Conservation (phyloP, 2,329 filamentous ascomycete species). For the Thelonectria rubi region DNA sequence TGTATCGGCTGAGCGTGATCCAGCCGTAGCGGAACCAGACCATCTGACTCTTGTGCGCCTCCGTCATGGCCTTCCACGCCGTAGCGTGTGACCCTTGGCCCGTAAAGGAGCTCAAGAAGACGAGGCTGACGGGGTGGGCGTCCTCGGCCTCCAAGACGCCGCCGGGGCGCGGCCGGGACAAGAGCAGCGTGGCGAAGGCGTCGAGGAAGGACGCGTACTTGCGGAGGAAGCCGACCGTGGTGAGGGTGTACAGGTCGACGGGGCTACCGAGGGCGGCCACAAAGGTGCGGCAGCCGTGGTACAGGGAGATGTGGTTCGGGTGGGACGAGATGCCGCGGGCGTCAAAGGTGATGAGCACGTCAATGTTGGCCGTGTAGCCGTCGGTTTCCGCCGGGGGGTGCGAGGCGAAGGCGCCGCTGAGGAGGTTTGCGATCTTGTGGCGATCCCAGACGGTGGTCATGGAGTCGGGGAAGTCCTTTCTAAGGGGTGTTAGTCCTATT, state of each 20-base stretch:
- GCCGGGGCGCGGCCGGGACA: constrained; percentile 47
- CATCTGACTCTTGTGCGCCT: constrained; percentile 95
- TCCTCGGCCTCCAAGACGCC: constrained; percentile 45
- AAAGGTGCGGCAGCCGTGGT: constrained; percentile 81
- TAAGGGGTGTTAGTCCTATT: constrained; percentile 19
- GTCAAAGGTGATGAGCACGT: constrained; percentile 92
- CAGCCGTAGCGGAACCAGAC: constrained; percentile 97
- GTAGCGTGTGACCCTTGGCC: constrained; percentile 60
- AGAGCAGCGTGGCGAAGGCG: constrained; percentile 72
- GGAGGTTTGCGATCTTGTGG: constrained; percentile 72
- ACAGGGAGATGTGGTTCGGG: constrained; percentile 92
- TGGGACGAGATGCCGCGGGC: constrained; percentile 82
- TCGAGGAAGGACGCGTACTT: constrained; percentile 88
- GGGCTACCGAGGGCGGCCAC: constrained; percentile 73
- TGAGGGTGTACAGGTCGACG: constrained; percentile 86
- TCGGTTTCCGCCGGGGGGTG: constrained; percentile 52
- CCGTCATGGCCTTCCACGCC: constrained; percentile 87
- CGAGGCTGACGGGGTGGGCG: constrained; percentile 63
- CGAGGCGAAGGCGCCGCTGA: constrained; percentile 79
- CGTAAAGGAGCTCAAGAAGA: constrained; percentile 78
- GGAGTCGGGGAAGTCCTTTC: constrained; percentile 81
- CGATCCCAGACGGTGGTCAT: constrained; percentile 84
- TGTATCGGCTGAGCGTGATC: constrained; percentile 91
- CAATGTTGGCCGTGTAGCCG: constrained; percentile 66
- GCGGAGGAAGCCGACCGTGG: constrained; percentile 73